A percentile compares a stretch with the other conserved stretches of the same genome.
Evolutionary conservation across 768 basidiomycete species (phyloP).

Genomic region (Galerina sulciceps): DNA sequence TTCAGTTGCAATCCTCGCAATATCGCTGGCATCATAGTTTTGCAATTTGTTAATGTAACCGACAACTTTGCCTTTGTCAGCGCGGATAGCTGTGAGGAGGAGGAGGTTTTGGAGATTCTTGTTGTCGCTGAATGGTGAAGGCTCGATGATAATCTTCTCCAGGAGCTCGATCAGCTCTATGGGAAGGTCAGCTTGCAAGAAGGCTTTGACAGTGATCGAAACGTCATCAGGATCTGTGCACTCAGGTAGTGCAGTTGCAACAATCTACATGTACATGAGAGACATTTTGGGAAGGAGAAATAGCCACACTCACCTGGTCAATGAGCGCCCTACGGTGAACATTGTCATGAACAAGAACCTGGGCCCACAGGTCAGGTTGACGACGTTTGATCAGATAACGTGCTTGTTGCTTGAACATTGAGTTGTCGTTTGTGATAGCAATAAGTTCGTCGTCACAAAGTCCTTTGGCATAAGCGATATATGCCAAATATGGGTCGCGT

Average conservation of each 20-base stretch:
- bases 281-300: neutral
- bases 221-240: slow-evolving; percentile 99
- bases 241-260: slow-evolving; percentile 94
- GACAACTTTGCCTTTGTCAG: slow-evolving; percentile 98
- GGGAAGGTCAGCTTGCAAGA: slow-evolving; percentile 95
- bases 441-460: slow-evolving; percentile 99
- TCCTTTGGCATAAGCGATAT: slow-evolving; percentile 99
- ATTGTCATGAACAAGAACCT: slow-evolving; percentile 89
- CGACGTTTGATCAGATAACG: slow-evolving; percentile 97
- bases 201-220: slow-evolving; percentile 97
- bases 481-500: slow-evolving; percentile 96
- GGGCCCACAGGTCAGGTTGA: slow-evolving; percentile 93
- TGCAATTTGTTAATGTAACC: slow-evolving; percentile 97
- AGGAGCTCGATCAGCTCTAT: slow-evolving; percentile 96
- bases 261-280: slow-evolving; percentile 55
- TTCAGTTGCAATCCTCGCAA: slow-evolving; percentile 95
- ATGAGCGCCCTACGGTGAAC: slow-evolving; percentile 91
- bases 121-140: slow-evolving; percentile 98
- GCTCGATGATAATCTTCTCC: slow-evolving; percentile 98
- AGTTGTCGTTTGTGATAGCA: slow-evolving; percentile 95
- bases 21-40: slow-evolving; percentile 93
- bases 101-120: slow-evolving; percentile 94
- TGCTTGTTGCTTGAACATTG: slow-evolving; percentile 99
- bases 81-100: slow-evolving; percentile 92
- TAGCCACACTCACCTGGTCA: slow-evolving; percentile 67